Evolutionary conservation across 257 asterid species (phyloP).

Genomic region (Gentiana straminea): DNA sequence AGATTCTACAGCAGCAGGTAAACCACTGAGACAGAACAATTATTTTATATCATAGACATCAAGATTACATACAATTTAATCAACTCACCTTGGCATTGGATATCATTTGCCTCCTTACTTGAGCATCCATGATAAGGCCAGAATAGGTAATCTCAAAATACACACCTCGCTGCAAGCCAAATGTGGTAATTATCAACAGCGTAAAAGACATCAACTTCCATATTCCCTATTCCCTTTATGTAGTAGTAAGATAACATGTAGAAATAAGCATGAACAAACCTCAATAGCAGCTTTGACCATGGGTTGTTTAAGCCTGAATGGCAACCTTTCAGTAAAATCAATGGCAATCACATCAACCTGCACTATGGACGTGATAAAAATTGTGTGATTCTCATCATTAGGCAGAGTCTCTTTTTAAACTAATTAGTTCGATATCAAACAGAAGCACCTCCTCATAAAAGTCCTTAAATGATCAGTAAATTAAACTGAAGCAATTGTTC

Average conservation of each 20-base stretch:
- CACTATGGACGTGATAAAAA: slow-evolving; percentile 7
- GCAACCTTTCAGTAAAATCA: slow-evolving; percentile 73
- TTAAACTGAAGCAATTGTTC: too few species aligned
- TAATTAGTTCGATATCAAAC: too few species aligned
- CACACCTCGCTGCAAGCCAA: slow-evolving; percentile 69
- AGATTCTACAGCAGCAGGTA: not conserved
- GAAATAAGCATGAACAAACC: slow-evolving; percentile 29
- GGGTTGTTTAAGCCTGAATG: slow-evolving; percentile 69
- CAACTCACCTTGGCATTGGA: slow-evolving; percentile 66
- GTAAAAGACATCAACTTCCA: not conserved
- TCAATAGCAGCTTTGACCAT: slow-evolving; percentile 75
- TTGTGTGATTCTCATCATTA: too few species aligned
- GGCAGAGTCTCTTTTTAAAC: too few species aligned
- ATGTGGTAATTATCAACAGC: not conserved
- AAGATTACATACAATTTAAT: slow-evolving; percentile 1
- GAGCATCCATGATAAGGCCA: slow-evolving; percentile 55
- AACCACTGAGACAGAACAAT: not conserved
- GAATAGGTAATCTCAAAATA: slow-evolving; percentile 85
- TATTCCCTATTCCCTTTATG: not conserved
- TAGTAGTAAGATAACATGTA: not conserved
- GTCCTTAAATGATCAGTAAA: too few species aligned
- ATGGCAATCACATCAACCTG: slow-evolving; percentile 80
- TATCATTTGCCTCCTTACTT: slow-evolving; percentile 63
- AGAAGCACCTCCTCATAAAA: too few species aligned
- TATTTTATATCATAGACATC: not conserved